Base-by-base conservation (phyloP, 2,329 filamentous ascomycete species). In the Apiospora phragmitis region DNA sequence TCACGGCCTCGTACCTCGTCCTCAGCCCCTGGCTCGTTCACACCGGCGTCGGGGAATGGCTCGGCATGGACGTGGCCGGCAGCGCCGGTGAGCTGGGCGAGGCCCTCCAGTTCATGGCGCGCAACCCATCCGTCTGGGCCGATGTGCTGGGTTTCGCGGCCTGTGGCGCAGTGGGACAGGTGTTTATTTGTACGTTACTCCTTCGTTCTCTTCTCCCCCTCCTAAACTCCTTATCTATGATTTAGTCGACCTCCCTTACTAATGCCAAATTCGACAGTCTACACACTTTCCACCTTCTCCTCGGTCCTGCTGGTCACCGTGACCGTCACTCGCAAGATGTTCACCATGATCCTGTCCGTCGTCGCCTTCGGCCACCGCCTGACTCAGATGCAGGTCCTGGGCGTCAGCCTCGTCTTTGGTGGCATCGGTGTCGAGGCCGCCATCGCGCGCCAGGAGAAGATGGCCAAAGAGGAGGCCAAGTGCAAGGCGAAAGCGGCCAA, bases 321-420 rank as follows among this genome's bases (percentile, higher is more conserved):
- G 3, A 99, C 94, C 1, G 96, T 99, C 65, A 99, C 96, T 65
- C 89, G 96, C 79, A 99, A 99, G 85, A 99, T 99, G 96, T 89
- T 98, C 80, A 98, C 95, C 75, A 99, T 99, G 96, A 94, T 98
- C 71, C 87, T 98, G 68, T 97, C 94, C 69, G 96, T 99, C 38
- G 86, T 98, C 72, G 94, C 94, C 83, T 99, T 98, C 80, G 96
- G 96, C 38, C 96, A 99, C 81, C 89, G 88, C 73, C 87, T 99
- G 67, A 93, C 90, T 38, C 83, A 85, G n/a, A 97, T 95, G 88
- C 96, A 99, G 84, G 97, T 95, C 93, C 84, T 97, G 8, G 96
- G 96, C 73, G 95, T 99, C 42, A 92, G 89, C 0, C 85, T 99
- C 71, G 96, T 99, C 11, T 99, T 99, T 84, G 94, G 95, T 35